These are phyloP conservation scores for Cokeromyces recurvatus DNA, from an alignment of 371 early-diverging fungal species.

Conservation along the genomic window DNA sequence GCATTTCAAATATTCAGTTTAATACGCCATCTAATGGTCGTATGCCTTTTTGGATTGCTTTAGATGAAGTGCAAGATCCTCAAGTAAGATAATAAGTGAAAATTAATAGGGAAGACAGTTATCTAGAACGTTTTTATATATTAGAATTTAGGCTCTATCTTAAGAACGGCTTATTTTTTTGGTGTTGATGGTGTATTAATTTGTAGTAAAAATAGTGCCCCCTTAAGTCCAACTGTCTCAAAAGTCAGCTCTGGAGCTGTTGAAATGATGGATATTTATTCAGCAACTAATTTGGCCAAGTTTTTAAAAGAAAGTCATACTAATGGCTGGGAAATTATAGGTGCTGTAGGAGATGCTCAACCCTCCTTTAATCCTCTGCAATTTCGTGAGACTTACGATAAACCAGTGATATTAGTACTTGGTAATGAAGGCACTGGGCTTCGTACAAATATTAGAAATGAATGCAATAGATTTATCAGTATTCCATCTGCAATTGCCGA, in stretches of 20 bases:
- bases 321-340: constrained; percentile 54
- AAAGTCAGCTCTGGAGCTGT: constrained; percentile 64
- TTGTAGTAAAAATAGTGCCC: constrained; percentile 53
- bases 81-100: constrained; percentile 31
- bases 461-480: constrained; percentile 40
- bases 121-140: neutral
- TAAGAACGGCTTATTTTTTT: constrained; percentile 57
- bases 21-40: neutral
- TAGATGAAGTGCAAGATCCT: constrained; percentile 65
- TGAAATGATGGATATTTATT: constrained; percentile 53
- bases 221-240: constrained; percentile 52
- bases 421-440: constrained; percentile 64
- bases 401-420: constrained; percentile 51
- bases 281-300: constrained; percentile 41
- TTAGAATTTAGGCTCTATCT: constrained; percentile 62
- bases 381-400: neutral
- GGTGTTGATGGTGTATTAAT: constrained; percentile 58
- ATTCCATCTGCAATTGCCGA: constrained; percentile 17
- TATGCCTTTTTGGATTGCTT: constrained; percentile 43
- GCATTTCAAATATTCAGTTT: neutral
- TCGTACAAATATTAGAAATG: constrained; percentile 37
- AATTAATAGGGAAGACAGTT: neutral
- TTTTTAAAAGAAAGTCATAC: constrained; percentile 37
- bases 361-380: constrained; percentile 2
- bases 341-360: constrained; percentile 36